Base-by-base conservation (phyloP, 345 rosid species). In the Boechera divaricarpa region DNA sequence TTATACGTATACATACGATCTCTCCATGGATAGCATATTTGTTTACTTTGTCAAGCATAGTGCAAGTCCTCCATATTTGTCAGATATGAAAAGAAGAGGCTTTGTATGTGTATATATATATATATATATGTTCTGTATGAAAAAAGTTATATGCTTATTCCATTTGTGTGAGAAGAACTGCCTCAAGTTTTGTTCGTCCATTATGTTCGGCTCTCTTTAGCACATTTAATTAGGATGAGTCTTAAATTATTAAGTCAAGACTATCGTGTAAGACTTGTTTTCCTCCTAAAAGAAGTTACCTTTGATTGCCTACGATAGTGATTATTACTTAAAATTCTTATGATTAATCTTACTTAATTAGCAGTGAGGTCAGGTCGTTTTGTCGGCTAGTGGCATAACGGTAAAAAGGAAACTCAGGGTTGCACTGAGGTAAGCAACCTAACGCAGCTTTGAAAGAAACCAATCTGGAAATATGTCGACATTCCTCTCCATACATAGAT, bases 21-120 rank as follows among this genome's bases (percentile, higher is more conserved):
- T 78, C 61, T 58, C 62, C 10, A 18, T 77, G 29, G 38, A 63
- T 55, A 71, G 31, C 63, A 77, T 59, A 69, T 53, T 58, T 78
- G 58, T 66, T 16, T 52, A 41, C 38, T 72, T 64, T 64, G 2
- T 55, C 47, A 56, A 39, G 63, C 48, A 72, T 78, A 72, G 62
- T 66, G 56, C 57, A 77, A 77, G 53, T 71, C 48, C 64, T 63
- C 76, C 60, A 71, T 56, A 31, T 77, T 47, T 72, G 68, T 72
- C 12, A 38, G 28, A 49, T 51, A 35, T 32, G 47, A 72, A 77
- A 78, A 72, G 38, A 63, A 44, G 48, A 78, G 54, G 77, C 44
- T 72, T 73, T 72, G 74, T 72, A 52, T 67, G 52, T 72, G 54
- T 64, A 21, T 33, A 57, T 56, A 42, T 16, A 9, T 47, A 15